These are phyloP conservation scores for Acacia crassicarpa DNA, from an alignment of 306 rosid species.

Conservation along the genomic window DNA sequence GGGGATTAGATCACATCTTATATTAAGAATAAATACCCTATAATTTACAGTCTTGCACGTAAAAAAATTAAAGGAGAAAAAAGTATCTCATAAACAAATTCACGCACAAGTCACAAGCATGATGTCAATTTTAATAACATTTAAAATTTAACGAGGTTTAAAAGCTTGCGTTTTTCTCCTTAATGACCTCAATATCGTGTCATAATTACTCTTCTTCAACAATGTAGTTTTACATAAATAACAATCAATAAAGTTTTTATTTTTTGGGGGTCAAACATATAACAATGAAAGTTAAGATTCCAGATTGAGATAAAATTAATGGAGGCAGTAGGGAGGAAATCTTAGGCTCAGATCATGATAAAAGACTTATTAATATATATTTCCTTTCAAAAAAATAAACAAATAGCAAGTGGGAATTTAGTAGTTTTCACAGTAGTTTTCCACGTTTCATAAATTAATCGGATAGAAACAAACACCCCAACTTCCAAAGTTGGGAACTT, in stretches of 20 bases:
- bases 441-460: slow-evolving; percentile 7
- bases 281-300: neutral
- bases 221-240: neutral
- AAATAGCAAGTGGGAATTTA: neutral
- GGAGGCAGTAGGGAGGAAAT: neutral
- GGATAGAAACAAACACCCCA: neutral
- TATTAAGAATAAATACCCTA: neutral
- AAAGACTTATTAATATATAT: neutral
- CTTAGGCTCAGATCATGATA: neutral
- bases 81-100: neutral
- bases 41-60: neutral
- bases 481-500: slow-evolving; percentile 24
- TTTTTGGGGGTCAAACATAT: neutral
- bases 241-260: neutral
- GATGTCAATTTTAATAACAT: neutral
- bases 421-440: neutral
- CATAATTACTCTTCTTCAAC: neutral
- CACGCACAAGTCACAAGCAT: neutral
- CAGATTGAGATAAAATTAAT: neutral
- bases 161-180: neutral
- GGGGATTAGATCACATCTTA: neutral
- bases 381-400: neutral
- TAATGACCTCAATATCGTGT: neutral
- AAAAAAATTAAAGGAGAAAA: neutral
- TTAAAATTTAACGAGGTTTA: neutral